A percentile compares a stretch with the other conserved stretches of the same genome.
Evolutionary conservation across 164 flowering plant genomes (phyloP).

Genomic region (Sedum album): DNA sequence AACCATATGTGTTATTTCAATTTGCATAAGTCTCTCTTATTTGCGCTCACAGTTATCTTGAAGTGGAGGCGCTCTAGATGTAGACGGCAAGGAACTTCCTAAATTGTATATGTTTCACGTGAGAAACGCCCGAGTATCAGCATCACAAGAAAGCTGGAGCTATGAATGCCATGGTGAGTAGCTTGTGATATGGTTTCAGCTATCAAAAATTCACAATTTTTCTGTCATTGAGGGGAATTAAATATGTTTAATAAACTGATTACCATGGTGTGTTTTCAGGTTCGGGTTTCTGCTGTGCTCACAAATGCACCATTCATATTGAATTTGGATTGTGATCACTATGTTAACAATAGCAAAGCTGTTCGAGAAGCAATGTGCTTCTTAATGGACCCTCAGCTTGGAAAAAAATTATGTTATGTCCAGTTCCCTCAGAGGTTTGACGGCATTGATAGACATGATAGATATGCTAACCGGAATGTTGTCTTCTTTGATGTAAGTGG

Average conservation of each 20-base stretch:
- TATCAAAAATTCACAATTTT: background rate
- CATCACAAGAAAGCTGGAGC: constrained; percentile 11
- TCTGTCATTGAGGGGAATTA: too few relatives aligned
- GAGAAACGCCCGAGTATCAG: constrained; percentile 11
- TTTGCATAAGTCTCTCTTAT: background rate
- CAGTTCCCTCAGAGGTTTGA: constrained; percentile 12
- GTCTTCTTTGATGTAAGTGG: constrained; percentile 11
- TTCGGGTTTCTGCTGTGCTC: constrained; percentile 9
- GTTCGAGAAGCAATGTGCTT: constrained; percentile 11
- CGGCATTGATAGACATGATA: constrained; percentile 11
- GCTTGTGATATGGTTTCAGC: background rate
- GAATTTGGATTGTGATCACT: constrained; percentile 12
- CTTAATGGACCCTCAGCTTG: constrained; percentile 11
- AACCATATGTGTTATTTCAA: background rate
- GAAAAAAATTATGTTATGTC: constrained; percentile 8
- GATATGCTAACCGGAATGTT: constrained; percentile 9
- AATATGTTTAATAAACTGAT: background rate
- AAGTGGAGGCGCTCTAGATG: constrained; percentile 9
- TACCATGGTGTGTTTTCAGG: background rate
- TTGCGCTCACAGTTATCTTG: constrained; percentile 8
- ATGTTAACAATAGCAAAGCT: constrained; percentile 10
- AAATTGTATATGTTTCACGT: constrained; percentile 11
- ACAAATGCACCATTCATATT: constrained; percentile 11
- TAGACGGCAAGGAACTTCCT: constrained; percentile 11
- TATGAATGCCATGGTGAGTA: constrained; percentile 9